Conservation (phyloP, 768 basidiomycete species). For the Leccinum fibrillosum region DNA sequence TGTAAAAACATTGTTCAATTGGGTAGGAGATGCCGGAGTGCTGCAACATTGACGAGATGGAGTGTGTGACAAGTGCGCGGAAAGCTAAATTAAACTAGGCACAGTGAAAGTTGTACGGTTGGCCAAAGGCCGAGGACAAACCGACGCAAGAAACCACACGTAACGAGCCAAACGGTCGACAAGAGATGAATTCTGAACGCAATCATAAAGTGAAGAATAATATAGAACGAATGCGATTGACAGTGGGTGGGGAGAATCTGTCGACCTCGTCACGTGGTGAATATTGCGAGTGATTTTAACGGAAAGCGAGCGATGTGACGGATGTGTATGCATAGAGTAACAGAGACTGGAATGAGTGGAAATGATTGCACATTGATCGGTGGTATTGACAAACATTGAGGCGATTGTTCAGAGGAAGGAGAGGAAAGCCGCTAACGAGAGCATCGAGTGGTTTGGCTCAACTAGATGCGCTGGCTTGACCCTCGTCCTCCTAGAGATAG, state of each 20-base stretch:
- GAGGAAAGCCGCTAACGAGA: conserved; percentile 10
- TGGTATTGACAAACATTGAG: conserved; percentile 14
- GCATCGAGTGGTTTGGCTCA: conserved; percentile 21
- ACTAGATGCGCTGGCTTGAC: conserved; percentile 11
- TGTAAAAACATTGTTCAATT: conserved; percentile 40
- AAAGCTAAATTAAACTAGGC: conserved; percentile 32
- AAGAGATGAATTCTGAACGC: conserved; percentile 35
- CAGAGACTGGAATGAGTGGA: conserved; percentile 40
- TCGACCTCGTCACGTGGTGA: conserved; percentile 51
- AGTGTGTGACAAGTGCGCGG: conserved; percentile 28
- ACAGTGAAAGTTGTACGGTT: conserved; percentile 29
- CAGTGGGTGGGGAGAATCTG: conserved; percentile 45
- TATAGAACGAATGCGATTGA: conserved; percentile 59
- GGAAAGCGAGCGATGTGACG: conserved; percentile 44
- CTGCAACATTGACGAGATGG: conserved; percentile 45
- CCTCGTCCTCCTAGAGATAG: conserved; percentile 36
- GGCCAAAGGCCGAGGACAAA: conserved; percentile 23
- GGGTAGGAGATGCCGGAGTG: conserved; percentile 38
- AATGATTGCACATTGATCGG: conserved; percentile 36
- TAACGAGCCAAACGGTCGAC: conserved; percentile 36
- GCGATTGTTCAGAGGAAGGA: conserved; percentile 10
- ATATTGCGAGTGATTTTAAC: conserved; percentile 43
- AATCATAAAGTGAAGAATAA: conserved; percentile 84
- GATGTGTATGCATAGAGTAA: conserved; percentile 57
- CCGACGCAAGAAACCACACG: conserved; percentile 33